Evolutionary conservation across 768 basidiomycete genomes (phyloP), one percentile per base, ranked within the genome.

Genomic region (Leucocoprinus leucothites): DNA sequence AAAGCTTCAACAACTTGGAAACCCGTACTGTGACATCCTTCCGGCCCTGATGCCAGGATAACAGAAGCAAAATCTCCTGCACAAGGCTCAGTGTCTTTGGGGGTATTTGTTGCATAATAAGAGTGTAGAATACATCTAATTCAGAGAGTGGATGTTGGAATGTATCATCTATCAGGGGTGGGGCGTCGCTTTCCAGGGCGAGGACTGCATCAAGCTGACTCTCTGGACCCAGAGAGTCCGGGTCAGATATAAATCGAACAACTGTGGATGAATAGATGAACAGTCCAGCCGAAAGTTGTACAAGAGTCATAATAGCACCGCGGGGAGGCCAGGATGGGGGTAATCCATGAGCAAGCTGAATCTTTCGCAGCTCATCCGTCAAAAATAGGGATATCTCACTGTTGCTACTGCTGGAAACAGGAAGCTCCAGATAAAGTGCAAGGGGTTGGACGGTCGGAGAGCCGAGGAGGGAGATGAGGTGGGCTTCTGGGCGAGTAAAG

Each of bases 201-300:
- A 49, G 48, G 2, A 53, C 43, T 9, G 21, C 18, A 8, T 25
- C 2, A 2, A 45, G 16, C 9, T 36, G 42, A 44, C 22, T 42
- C 19, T 53, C 42, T 44, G 51, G 51, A 16, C 43, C 26, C 18
- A 35, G 21, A 19, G 51, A 44, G 21, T 53, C 16, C 1, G 26
- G 18, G 5, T 53, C 42, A 14, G 41, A 11, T 7, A 53, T 45
- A 28, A 53, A 53, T 7, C 51, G 51, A 14, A 35, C 19, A 9
- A 53, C 40, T 16, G 51, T 53, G 11, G 41, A 41, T 16, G 51
- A 41, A 45, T 53, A 53, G 9, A 53, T 45, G 31, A 53, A 53
- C 16, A 53, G 22, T 16, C 51, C 51, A 21, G 51, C 51, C 1
- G 51, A 53, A 21, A 53, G 51, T 7, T 24, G 21, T 16, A 53